Conservation (phyloP, 2,329 filamentous ascomycete genomes). For the Xylaria polymorpha region DNA sequence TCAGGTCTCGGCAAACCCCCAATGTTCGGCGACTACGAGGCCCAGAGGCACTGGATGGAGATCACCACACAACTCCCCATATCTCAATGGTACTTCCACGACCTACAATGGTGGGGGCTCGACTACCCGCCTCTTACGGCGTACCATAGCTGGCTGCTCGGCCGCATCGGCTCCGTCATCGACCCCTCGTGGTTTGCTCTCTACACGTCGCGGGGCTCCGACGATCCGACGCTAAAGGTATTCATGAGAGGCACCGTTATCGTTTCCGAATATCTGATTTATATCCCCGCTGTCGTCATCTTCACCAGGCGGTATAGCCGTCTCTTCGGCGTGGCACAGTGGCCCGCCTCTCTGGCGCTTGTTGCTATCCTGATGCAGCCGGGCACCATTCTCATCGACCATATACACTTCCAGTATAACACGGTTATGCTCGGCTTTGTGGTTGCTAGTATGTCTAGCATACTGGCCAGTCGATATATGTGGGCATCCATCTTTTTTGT, state of each 20-base stretch:
- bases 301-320: constrained; percentile 86
- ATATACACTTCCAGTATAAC: constrained; percentile 90
- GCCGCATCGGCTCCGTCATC: constrained; percentile 83
- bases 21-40: constrained; percentile 97
- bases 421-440: constrained; percentile 97
- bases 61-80: constrained; percentile 88
- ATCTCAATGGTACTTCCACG: constrained; percentile 98
- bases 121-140: constrained; percentile 98
- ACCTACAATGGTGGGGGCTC: constrained; percentile 96
- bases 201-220: constrained; percentile 81
- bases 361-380: constrained; percentile 94
- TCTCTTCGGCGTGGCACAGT: constrained; percentile 79
- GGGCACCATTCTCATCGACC: constrained; percentile 88
- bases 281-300: constrained; percentile 84
- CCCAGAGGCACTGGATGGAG: constrained; percentile 99
- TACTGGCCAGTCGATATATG: constrained; percentile 83
- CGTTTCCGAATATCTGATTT: constrained; percentile 89
- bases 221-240: constrained; percentile 84
- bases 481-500: constrained; percentile 97
- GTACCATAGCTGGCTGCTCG: constrained; percentile 97
- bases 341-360: constrained; percentile 86
- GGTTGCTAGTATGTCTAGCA: constrained; percentile 86
- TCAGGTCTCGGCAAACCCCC: constrained; percentile 82
- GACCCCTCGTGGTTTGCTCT: constrained; percentile 90
- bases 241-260: constrained; percentile 96